Evolutionary conservation across 345 rosid species (phyloP).

Genomic region (Passiflora organensis): DNA sequence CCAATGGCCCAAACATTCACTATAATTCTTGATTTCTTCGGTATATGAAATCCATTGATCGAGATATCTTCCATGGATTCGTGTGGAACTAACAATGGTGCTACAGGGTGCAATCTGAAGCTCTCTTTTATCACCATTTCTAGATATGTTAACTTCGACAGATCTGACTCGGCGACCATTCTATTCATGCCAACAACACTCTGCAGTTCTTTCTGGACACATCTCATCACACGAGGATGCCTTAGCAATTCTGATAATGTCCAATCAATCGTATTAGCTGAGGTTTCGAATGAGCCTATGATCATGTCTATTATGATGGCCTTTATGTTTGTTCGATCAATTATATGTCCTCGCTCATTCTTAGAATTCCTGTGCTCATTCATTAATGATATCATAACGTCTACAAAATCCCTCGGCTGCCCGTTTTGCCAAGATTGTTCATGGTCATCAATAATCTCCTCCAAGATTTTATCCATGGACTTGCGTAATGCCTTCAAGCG

Average conservation of each 20-base stretch:
- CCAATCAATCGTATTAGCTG: not conserved
- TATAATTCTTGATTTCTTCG: not conserved
- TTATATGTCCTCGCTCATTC: not conserved
- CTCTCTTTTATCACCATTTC: not conserved
- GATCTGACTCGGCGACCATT: not conserved
- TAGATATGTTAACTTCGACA: not conserved
- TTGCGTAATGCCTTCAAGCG: not conserved
- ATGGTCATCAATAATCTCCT: not conserved
- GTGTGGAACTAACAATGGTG: not conserved
- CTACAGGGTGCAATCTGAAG: not conserved
- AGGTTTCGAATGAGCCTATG: not conserved
- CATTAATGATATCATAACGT: not conserved
- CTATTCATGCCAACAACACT: not conserved
- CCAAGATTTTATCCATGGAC: not conserved
- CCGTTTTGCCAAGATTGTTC: not conserved
- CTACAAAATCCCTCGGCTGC: not conserved
- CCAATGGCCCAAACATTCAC: not conserved
- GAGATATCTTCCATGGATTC: not conserved
- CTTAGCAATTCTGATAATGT: not conserved
- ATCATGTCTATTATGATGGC: not conserved
- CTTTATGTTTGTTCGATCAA: not conserved
- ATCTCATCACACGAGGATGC: not conserved
- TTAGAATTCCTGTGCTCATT: too few species aligned
- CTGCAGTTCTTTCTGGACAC: not conserved
- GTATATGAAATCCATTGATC: not conserved